A percentile compares a stretch with the other conserved stretches of the same genome.
phyloP scores from a whole-genome alignment of 331 rosid species.

The Malus hybrid region DNA sequence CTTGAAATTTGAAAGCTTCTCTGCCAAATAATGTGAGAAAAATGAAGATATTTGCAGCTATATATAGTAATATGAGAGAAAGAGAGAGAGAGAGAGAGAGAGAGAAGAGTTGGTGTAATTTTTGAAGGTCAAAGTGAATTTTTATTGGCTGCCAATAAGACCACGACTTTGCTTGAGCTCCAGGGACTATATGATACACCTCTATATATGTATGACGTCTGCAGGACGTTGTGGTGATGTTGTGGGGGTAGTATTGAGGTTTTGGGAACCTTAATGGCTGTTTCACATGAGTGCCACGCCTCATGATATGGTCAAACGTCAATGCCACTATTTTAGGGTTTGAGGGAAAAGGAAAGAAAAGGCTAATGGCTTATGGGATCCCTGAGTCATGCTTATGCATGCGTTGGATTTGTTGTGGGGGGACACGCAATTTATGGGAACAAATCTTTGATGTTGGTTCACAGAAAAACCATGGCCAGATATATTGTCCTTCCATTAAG shows the following conservation, averaged over 20 bases:
- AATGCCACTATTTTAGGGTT: not conserved
- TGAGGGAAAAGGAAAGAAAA: not conserved
- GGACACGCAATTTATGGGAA: not conserved
- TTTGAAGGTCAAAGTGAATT: constrained; percentile 39
- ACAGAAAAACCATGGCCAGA: not conserved
- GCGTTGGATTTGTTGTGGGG: too few relatives aligned
- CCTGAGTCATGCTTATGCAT: constrained; percentile 13
- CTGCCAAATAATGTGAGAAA: constrained; percentile 12
- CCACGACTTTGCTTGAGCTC: constrained; percentile 19
- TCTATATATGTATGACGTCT: constrained; percentile 28
- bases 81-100: too few relatives aligned
- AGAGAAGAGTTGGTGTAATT: not conserved
- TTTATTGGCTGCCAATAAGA: constrained; percentile 32
- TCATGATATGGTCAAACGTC: not conserved
- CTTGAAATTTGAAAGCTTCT: not conserved
- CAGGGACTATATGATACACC: not conserved
- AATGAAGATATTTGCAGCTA: constrained; percentile 16
- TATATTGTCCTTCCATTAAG: not conserved
- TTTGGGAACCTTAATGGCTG: not conserved
- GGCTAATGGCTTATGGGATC: constrained; percentile 1
- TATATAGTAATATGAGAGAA: constrained; percentile 24
- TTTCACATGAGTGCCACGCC: constrained; percentile 16
- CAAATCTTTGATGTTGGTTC: not conserved
- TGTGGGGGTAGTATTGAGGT: not conserved
- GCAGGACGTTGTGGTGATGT: constrained; percentile 46